Evolutionary conservation across 139 green algal genomes (phyloP).

Genomic region (Marvania coccoides): DNA sequence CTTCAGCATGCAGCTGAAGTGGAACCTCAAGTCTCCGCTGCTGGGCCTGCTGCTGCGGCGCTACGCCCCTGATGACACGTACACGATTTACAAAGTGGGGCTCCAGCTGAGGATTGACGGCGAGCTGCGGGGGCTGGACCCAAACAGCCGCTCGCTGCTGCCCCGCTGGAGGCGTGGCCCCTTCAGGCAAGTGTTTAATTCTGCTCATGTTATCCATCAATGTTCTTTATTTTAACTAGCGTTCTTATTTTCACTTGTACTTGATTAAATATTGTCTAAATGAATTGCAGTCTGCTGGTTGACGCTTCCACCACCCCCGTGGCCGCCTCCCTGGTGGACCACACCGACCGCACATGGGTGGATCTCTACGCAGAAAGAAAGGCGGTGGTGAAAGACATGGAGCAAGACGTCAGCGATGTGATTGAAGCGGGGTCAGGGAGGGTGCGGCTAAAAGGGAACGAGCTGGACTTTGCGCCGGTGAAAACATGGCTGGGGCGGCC

Average conservation of each 20-base stretch:
- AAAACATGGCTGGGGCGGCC: constrained; percentile 31
- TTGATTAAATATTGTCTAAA: too few relatives aligned
- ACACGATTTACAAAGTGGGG: constrained; percentile 48
- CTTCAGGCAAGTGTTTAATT: constrained; percentile 37
- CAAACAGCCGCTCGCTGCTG: constrained; percentile 34
- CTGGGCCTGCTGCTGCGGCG: constrained; percentile 59
- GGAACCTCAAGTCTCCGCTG: constrained; percentile 63
- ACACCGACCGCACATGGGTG: constrained; percentile 40
- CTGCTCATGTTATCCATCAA: background rate
- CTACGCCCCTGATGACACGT: constrained; percentile 74
- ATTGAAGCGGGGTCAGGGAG: constrained; percentile 27
- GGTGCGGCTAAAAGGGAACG: constrained; percentile 23
- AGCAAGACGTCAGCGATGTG: constrained; percentile 28
- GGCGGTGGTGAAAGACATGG: constrained; percentile 15
- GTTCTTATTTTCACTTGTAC: too few relatives aligned
- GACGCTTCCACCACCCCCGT: constrained; percentile 30
- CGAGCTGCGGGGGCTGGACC: constrained; percentile 62
- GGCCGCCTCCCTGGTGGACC: constrained; percentile 45
- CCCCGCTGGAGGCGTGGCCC: constrained; percentile 68
- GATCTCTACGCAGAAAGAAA: constrained; percentile 48
- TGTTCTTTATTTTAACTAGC: too few relatives aligned
- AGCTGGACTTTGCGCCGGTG: constrained; percentile 34
- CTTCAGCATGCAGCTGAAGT: constrained; percentile 62
- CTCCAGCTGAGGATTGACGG: constrained; percentile 58
- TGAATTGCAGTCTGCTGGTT: constrained; percentile 52